Base-by-base conservation (phyloP, 2,329 filamentous ascomycete species). In the Trichoderma breve region DNA sequence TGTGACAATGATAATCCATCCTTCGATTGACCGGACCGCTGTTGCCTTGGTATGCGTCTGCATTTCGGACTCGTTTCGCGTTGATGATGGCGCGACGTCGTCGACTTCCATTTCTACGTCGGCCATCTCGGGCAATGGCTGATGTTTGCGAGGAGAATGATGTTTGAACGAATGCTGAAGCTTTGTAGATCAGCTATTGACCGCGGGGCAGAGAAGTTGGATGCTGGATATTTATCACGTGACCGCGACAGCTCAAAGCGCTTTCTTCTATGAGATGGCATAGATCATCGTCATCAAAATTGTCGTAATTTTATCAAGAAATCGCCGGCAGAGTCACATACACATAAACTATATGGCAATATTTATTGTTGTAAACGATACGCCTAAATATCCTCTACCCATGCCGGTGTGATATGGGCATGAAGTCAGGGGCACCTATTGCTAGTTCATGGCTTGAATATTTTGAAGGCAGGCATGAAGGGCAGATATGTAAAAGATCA, bases 1-100 rank as follows among this genome's bases (percentile, higher is more conserved):
- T 67, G 93, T 95, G 75, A 93, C 93, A 74, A 94, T 90, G 78
- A 96, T 86, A 81, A 96, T 96, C 93, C 93, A 96, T 76, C 93
- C 93, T 83, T 96, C 93, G 79, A 96, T 95, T 70, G 92, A 94
- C 77, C 93, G 92, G 73, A 96, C 93, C 28, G 93, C 93, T 1
- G 91, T 93, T 70, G 93, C 93, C 79, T 92, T 91, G 47, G 87
- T 86, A 77, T 89, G 88, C 7, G 93, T 95, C 78, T 90, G 89
- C 86, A 93, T 92, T 78, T 92, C 89, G 77, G 85, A 84, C 74
- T 88, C 84, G 77, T 88, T 87, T 76, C 81, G 82, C 71, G 83
- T 80, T 73, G 85, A 83, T 70, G 82, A 78, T 70, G 79, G 78
- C 70, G 80, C 76, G 12, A 78, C 79, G 53, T 76, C 74, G 58